A percentile compares a stretch with the other conserved stretches of the same genome.
phyloP scores from a whole-genome alignment of 2,329 filamentous ascomycete genomes.

The Pyrenophora tritici-repentis region DNA sequence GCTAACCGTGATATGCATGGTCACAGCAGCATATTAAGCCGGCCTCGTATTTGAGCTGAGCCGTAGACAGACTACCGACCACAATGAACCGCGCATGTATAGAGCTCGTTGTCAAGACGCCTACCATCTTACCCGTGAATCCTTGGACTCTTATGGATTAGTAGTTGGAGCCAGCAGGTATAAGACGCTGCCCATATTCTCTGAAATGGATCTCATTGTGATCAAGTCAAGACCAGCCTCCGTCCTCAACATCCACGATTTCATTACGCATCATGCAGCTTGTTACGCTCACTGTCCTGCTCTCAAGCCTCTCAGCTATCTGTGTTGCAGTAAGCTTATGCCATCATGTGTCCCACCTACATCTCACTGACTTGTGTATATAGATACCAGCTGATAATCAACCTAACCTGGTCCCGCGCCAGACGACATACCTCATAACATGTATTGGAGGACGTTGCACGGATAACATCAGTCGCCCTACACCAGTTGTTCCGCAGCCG shows the following conservation, averaged over 20 bases:
- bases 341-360: not conserved
- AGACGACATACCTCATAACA: slow-evolving; percentile 38
- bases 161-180: not conserved
- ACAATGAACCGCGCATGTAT: not conserved
- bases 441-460: slow-evolving; percentile 27
- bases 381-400: slow-evolving; percentile 27
- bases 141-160: not conserved
- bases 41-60: no score
- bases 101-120: not conserved
- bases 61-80: no score
- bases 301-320: slow-evolving; percentile 17
- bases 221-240: not conserved
- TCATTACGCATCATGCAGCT: slow-evolving; percentile 25
- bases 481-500: slow-evolving; percentile 11
- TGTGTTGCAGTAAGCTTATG: slow-evolving; percentile 27
- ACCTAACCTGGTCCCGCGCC: slow-evolving; percentile 23
- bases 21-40: no score
- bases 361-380: not conserved
- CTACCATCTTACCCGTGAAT: not conserved
- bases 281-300: slow-evolving; percentile 15
- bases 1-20: no score
- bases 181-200: slow-evolving; percentile 9
- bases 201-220: not conserved
- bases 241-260: not conserved
- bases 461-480: slow-evolving; percentile 15